Percentiles rank a stretch among this genome's conserved stretches.
These are phyloP conservation scores for Chlorella sp. DNA, from an alignment of 139 green algal genomes.

Conservation along the genomic window DNA sequence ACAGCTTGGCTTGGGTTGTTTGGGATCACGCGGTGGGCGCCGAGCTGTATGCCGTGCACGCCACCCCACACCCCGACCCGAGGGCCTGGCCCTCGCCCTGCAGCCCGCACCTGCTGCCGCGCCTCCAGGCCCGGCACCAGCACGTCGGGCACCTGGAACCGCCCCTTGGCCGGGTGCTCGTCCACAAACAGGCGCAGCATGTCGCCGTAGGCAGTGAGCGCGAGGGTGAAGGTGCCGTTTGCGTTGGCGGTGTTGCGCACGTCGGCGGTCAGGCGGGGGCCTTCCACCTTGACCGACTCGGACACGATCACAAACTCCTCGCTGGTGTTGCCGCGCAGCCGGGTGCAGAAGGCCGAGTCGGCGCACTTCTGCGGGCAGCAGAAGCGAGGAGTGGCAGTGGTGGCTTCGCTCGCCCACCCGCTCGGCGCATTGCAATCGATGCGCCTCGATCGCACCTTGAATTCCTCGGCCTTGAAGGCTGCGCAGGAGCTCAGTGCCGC, in stretches of 20 bases:
- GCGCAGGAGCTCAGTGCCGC: background rate
- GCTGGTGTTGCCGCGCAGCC: slow-evolving; percentile 69
- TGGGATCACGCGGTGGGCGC: no score
- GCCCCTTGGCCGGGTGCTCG: slow-evolving; percentile 57
- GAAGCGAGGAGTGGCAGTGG: background rate
- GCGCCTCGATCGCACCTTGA: slow-evolving; percentile 67
- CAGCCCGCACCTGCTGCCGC: slow-evolving; percentile 11
- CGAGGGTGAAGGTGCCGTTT: slow-evolving; percentile 59
- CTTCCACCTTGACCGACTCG: slow-evolving; percentile 56
- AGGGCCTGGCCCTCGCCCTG: background rate
- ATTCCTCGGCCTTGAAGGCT: slow-evolving; percentile 94
- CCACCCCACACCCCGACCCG: background rate
- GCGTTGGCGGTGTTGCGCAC: slow-evolving; percentile 51
- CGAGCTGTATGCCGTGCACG: background rate
- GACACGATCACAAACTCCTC: slow-evolving; percentile 63
- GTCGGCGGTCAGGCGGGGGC: slow-evolving; percentile 50
- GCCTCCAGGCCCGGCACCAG: slow-evolving; percentile 57
- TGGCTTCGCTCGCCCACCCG: background rate
- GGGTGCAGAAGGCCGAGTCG: slow-evolving; percentile 84
- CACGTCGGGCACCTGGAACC: slow-evolving; percentile 84
- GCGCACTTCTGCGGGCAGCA: slow-evolving; percentile 79
- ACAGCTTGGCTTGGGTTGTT: background rate
- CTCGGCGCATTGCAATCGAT: background rate
- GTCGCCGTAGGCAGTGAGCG: slow-evolving; percentile 68
- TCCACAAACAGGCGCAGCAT: slow-evolving; percentile 82